Conservation (phyloP, 306 rosid genomes). For the Sphenostylis stenocarpa region DNA sequence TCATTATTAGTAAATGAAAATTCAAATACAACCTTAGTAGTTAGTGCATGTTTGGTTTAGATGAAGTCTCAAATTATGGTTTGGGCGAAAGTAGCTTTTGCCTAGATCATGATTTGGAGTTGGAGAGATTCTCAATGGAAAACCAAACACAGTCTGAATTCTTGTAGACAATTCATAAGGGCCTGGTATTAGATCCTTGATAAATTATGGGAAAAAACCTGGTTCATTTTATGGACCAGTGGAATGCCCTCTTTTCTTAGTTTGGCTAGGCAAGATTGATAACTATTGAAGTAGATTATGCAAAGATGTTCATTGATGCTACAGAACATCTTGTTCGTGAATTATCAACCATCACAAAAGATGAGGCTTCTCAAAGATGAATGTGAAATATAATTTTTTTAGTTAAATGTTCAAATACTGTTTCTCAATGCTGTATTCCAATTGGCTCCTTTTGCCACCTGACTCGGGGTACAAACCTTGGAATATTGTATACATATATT, state of each 20-base stretch:
- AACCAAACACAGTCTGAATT: not conserved
- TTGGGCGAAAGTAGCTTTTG: not conserved
- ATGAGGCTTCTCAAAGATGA: not conserved
- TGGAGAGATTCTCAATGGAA: not conserved
- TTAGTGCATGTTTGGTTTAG: not conserved
- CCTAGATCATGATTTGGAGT: not conserved
- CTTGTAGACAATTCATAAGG: not conserved
- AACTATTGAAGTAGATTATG: not conserved
- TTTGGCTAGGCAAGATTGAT: not conserved
- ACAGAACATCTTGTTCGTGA: not conserved
- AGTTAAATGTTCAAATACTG: not conserved
- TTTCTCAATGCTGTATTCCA: no score
- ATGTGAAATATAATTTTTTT: not conserved
- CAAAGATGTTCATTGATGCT: constrained; percentile 15
- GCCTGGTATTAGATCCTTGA: not conserved
- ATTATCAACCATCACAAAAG: not conserved
- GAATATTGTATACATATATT: not conserved
- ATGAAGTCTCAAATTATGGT: not conserved
- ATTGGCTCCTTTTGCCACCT: constrained; percentile 1
- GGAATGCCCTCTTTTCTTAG: not conserved
- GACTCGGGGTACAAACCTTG: not conserved
- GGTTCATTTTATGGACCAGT: not conserved
- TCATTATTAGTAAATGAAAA: not conserved
- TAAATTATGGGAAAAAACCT: not conserved
- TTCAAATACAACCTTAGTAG: not conserved